Base-by-base conservation (phyloP, 371 early-diverging fungal species). In the Mucor irregularis region DNA sequence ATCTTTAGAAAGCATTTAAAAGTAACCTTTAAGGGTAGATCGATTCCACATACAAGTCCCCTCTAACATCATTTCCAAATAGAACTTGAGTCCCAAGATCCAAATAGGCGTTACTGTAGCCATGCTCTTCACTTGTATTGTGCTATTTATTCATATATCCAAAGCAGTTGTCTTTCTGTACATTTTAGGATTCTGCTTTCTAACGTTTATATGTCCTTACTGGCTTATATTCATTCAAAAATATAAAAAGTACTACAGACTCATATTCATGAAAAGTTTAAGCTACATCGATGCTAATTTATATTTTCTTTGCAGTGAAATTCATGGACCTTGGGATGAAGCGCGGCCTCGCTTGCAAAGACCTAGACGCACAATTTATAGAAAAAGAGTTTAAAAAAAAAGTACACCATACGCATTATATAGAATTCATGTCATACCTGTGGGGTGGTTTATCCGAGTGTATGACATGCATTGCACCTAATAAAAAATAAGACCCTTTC, bases 271-370 rank as follows among this genome's bases (percentile, higher is more conserved):
- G 30, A 44, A n/a, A n/a, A n/a, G n/a, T n/a, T n/a, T n/a, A n/a
- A n/a, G n/a, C n/a, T 25, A 40, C 9, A 40, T 16, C 39, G 13
- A 51, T 34, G 28, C 28, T 19, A n/a, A 35, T 31, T 44, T 26
- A 29, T 22, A 33, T 46, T 21, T 31, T 31, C 9, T 45, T 46
- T n/a, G 19, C 60, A 91, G 91, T 67, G 93, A 94, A 71, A 95
- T 95, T 28, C 90, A 93, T 54, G 97, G 97, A 0, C 96, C 97
- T 16, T 97, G 97, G 97, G 97, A 97, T 69, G 96, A 95, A 74
- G 97, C 96, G 10, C 68, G 86, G 24, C 93, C 91, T n/a, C 79
- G 87, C 35, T 61, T 87, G 13, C 84, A 82, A 38, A 58, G 68
- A 42, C 43, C 70, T 13, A 77, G 54, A 56, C 63, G 78, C 38